A percentile compares a stretch with the other conserved stretches of the same genome.
phyloP scores from a whole-genome alignment of 106 monocot species.

The Dendrobium officinale region DNA sequence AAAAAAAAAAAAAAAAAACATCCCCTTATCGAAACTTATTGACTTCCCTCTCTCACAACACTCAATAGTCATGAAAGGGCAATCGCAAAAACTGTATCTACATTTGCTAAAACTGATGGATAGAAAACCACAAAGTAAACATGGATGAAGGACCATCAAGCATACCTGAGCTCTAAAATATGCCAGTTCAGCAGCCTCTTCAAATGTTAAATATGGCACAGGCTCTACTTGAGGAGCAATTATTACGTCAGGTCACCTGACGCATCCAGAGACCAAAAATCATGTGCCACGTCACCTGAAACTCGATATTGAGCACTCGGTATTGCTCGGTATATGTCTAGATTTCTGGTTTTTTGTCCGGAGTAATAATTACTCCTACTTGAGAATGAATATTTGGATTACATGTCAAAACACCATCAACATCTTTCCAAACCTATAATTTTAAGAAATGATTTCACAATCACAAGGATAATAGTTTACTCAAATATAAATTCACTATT shows the following conservation, averaged over 20 bases:
- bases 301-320: background rate
- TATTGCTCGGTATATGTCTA: too few species aligned
- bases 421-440: slow-evolving; percentile 92
- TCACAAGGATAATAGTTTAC: background rate
- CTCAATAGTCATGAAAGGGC: too few species aligned
- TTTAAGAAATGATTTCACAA: background rate
- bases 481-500: background rate
- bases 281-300: too few species aligned
- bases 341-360: too few species aligned
- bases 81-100: too few species aligned
- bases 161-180: slow-evolving; percentile 96
- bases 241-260: too few species aligned
- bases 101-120: background rate
- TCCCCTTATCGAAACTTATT: background rate
- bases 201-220: slow-evolving; percentile 87
- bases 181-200: slow-evolving; percentile 92
- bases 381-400: slow-evolving; percentile 92
- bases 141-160: background rate
- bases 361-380: slow-evolving; percentile 18
- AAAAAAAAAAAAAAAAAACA: too few species aligned
- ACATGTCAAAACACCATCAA: slow-evolving; percentile 95
- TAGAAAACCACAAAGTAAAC: background rate
- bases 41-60: background rate
- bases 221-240: slow-evolving; percentile 49
- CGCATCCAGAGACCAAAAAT: too few species aligned